phyloP scores from a whole-genome alignment of 345 rosid species.

The Psidium guajava region DNA sequence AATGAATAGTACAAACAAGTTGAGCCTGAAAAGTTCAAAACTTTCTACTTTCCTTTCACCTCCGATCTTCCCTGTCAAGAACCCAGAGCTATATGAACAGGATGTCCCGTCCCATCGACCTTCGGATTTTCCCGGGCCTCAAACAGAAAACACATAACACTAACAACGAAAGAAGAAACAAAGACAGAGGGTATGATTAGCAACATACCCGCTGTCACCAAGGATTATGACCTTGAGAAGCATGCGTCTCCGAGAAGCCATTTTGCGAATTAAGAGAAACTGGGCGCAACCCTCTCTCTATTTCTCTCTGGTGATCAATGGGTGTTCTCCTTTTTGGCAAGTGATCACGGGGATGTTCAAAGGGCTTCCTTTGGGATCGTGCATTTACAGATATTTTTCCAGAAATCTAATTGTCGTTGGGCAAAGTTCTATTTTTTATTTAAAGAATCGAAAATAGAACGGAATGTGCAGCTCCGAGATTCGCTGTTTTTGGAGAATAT shows the following conservation, averaged over 20 bases:
- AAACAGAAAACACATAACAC: background rate
- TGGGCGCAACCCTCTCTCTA: background rate
- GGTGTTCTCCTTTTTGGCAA: background rate
- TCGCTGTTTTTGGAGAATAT: background rate
- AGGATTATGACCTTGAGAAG: conserved; percentile 79
- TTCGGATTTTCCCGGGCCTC: background rate
- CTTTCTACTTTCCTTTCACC: background rate
- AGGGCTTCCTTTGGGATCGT: background rate
- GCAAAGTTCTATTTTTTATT: background rate
- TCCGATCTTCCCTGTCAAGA: background rate
- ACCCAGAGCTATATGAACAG: background rate
- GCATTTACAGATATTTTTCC: background rate
- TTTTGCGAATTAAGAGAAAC: conserved; percentile 5
- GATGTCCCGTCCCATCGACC: background rate
- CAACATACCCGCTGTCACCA: conserved; percentile 71
- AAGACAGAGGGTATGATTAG: background rate
- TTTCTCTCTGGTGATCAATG: background rate
- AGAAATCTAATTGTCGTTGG: background rate
- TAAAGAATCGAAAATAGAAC: background rate
- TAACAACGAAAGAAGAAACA: background rate
- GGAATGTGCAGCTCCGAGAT: background rate
- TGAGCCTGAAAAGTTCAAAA: background rate
- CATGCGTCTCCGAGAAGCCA: conserved; percentile 81
- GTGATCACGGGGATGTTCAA: background rate
- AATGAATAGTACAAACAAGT: background rate